Conservation (phyloP, 306 rosid genomes). For the Lupinus albus region DNA sequence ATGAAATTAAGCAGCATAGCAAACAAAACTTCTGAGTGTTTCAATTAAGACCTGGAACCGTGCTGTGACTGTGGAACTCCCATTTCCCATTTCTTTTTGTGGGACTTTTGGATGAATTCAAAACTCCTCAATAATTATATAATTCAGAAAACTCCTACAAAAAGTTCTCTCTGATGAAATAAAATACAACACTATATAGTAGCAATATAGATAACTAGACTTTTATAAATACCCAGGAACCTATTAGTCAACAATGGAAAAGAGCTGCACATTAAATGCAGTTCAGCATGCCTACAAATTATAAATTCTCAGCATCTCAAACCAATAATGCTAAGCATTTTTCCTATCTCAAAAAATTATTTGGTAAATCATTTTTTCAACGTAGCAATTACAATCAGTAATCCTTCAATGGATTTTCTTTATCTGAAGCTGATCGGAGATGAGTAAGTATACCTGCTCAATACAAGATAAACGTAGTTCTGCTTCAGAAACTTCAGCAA, state of each 20-base stretch:
- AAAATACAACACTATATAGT: constrained; percentile 11
- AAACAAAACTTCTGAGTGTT: background rate
- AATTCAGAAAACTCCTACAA: constrained; percentile 7
- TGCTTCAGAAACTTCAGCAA: constrained; percentile 85
- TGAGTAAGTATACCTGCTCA: constrained; percentile 69
- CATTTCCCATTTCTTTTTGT: background rate
- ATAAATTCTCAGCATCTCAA: constrained; percentile 23
- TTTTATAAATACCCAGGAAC: background rate
- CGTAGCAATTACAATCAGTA: constrained; percentile 8
- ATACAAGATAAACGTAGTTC: constrained; percentile 87
- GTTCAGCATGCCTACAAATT: background rate
- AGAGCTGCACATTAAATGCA: constrained; percentile 17
- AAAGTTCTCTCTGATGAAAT: constrained; percentile 13
- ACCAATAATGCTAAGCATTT: constrained; percentile 1
- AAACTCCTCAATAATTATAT: constrained; percentile 1
- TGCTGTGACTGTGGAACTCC: background rate
- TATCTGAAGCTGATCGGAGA: constrained; percentile 18
- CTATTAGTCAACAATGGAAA: constrained; percentile 9
- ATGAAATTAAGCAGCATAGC: constrained; percentile 12
- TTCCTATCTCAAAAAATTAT: constrained; percentile 6
- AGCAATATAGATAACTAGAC: constrained; percentile 6
- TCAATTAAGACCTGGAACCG: constrained; percentile 15
- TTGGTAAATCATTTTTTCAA: background rate
- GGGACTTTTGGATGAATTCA: background rate
- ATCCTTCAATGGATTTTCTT: constrained; percentile 13